Evolutionary conservation across 2,329 filamentous ascomycete species (phyloP).

Genomic region (Ophiostoma ulmi): DNA sequence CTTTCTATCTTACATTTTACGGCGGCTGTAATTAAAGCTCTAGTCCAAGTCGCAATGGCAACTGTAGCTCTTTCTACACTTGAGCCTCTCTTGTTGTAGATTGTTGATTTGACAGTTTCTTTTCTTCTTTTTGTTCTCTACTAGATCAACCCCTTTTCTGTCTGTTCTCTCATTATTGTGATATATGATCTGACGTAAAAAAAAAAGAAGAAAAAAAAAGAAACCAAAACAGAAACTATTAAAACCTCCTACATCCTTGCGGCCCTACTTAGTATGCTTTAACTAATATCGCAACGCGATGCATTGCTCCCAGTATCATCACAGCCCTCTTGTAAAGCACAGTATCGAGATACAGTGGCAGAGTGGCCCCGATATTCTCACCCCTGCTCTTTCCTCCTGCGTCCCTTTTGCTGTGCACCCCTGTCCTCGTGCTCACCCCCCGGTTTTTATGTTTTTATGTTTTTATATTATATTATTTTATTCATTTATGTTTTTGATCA

Average conservation of each 20-base stretch:
- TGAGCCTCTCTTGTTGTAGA: not conserved
- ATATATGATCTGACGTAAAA: no score
- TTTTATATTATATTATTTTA: not conserved
- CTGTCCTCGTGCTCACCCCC: not conserved
- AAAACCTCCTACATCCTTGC: no score
- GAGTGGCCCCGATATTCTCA: not conserved
- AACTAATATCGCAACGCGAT: not conserved
- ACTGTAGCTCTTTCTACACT: conserved; percentile 1
- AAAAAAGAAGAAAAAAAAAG: no score
- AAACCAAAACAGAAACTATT: no score
- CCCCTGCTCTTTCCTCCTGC: not conserved
- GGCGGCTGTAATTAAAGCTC: not conserved
- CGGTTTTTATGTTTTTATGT: conserved; percentile 2
- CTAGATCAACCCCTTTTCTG: not conserved
- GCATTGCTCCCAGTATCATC: not conserved
- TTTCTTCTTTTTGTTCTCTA: not conserved
- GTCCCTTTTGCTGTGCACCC: not conserved
- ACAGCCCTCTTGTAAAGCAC: not conserved
- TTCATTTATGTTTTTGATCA: not conserved
- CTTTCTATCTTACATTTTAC: not conserved
- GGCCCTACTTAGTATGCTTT: not conserved
- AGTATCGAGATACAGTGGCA: not conserved
- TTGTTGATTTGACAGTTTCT: not conserved
- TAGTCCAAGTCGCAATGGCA: not conserved
- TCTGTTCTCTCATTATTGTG: not conserved